Conservation (phyloP, 345 rosid species). For the Turritis glabra region DNA sequence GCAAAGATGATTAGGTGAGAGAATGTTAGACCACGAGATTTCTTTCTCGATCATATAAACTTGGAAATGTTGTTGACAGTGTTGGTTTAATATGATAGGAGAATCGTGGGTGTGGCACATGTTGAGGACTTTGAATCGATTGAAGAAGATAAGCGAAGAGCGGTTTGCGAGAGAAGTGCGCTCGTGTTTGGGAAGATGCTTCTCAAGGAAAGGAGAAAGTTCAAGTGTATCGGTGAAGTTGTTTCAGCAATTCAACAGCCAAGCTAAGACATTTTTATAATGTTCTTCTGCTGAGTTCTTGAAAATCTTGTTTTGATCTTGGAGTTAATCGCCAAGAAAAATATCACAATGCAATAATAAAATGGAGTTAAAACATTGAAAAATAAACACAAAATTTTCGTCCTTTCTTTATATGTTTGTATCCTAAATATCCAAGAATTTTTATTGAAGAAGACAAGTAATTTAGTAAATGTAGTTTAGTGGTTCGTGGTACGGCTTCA, state of each 20-base stretch:
- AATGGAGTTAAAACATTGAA: not conserved
- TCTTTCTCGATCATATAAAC: not conserved
- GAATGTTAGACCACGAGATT: not conserved
- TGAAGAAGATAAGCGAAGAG: slow-evolving; percentile 53
- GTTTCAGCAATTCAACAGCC: slow-evolving; percentile 52
- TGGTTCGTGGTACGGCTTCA: too few species aligned
- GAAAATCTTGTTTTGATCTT: slow-evolving; percentile 12
- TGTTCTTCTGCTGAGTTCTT: slow-evolving; percentile 2
- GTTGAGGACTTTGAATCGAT: slow-evolving; percentile 97
- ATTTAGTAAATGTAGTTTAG: too few species aligned
- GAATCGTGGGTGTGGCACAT: slow-evolving; percentile 96
- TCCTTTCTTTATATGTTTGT: too few species aligned
- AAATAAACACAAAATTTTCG: too few species aligned
- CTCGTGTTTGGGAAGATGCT: slow-evolving; percentile 69
- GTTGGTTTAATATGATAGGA: slow-evolving; percentile 45
- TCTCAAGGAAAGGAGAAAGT: slow-evolving; percentile 78
- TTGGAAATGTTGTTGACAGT: not conserved
- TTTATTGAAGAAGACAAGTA: too few species aligned
- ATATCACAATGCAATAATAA: not conserved
- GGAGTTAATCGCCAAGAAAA: slow-evolving; percentile 5
- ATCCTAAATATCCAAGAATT: too few species aligned
- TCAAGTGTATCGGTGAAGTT: slow-evolving; percentile 63
- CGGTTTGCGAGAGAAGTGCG: slow-evolving; percentile 73
- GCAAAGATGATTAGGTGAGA: slow-evolving; percentile 94
- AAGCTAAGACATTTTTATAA: slow-evolving; percentile 13